Conservation (phyloP, 805 yeast species). For the Candida tallmaniae region DNA sequence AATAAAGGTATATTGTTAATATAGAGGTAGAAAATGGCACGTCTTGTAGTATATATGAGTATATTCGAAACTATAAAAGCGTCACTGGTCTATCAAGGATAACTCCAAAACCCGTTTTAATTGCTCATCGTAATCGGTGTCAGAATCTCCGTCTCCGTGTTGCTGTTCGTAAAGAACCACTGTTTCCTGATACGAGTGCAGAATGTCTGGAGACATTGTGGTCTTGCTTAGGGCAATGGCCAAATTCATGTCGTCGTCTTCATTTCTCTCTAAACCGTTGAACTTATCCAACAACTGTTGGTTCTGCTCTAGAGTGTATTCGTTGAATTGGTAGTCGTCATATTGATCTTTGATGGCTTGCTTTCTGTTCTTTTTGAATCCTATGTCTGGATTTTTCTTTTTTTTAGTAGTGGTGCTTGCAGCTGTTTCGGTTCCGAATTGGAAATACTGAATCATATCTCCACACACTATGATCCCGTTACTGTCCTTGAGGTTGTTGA, state of each 20-base stretch:
- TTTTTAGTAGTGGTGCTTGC: slow-evolving; percentile 1
- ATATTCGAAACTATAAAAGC: no score
- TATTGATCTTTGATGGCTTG: slow-evolving; percentile 28
- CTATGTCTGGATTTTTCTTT: slow-evolving; percentile 12
- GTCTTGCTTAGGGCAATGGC: slow-evolving; percentile 41
- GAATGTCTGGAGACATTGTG: no score
- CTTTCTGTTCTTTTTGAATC: slow-evolving; percentile 15
- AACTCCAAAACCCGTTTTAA: slow-evolving; percentile 11
- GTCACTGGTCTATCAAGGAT: slow-evolving; percentile 9
- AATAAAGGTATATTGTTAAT: no score
- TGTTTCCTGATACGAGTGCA: no score
- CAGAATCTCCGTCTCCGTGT: no score
- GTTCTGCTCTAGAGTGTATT: slow-evolving; percentile 18
- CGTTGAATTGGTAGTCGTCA: slow-evolving; percentile 31
- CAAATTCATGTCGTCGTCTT: slow-evolving; percentile 36
- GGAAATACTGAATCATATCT: slow-evolving; percentile 42
- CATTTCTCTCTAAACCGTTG: slow-evolving; percentile 25
- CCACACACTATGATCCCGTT: slow-evolving; percentile 41
- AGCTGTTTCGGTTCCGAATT: slow-evolving; percentile 30
- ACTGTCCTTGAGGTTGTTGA: slow-evolving; percentile 23
- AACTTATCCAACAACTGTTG: slow-evolving; percentile 36
- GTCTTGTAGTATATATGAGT: no score
- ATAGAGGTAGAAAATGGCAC: no score
- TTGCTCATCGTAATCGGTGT: slow-evolving; percentile 8
- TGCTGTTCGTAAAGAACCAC: no score